Evolutionary conservation across 2,329 filamentous ascomycete genomes (phyloP).

Genomic region (Penicillium sp.): DNA sequence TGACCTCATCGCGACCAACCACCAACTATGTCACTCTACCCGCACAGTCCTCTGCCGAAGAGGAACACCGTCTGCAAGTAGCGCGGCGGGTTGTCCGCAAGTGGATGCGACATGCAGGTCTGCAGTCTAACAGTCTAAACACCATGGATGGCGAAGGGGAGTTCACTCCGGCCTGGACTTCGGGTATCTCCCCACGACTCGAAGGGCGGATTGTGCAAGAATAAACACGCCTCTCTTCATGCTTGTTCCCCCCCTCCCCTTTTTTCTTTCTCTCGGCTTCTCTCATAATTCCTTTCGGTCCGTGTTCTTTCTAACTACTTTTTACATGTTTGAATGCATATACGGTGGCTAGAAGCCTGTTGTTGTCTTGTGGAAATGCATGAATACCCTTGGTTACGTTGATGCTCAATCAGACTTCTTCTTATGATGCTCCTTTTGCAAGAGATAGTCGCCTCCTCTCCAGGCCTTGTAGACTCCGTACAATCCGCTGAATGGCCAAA

Average conservation of each 20-base stretch:
- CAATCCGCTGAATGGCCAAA: conserved; percentile 29
- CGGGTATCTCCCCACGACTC: conserved; percentile 73
- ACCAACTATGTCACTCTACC: conserved; percentile 43
- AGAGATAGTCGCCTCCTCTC: conserved; percentile 27
- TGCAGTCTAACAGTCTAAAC: conserved; percentile 54
- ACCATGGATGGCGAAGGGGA: conserved; percentile 59
- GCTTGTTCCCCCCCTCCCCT: background rate
- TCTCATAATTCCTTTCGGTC: background rate
- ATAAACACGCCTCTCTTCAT: background rate
- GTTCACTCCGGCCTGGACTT: conserved; percentile 71
- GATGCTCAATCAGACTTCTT: conserved; percentile 9
- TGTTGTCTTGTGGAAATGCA: background rate
- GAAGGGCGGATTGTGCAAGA: conserved; percentile 69
- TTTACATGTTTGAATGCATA: background rate
- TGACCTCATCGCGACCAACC: conserved; percentile 35
- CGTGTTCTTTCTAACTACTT: background rate
- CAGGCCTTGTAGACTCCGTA: conserved; percentile 28
- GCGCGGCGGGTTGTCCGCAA: conserved; percentile 70
- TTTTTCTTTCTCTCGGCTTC: background rate
- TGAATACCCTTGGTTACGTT: conserved; percentile 2
- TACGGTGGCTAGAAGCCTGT: background rate
- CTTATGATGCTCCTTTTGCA: conserved; percentile 10
- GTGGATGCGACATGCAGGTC: conserved; percentile 70
- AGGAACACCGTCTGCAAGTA: conserved; percentile 61
- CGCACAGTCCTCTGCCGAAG: conserved; percentile 47